Base-by-base conservation (phyloP, 2,329 filamentous ascomycete genomes). In the Fusarium musae region DNA sequence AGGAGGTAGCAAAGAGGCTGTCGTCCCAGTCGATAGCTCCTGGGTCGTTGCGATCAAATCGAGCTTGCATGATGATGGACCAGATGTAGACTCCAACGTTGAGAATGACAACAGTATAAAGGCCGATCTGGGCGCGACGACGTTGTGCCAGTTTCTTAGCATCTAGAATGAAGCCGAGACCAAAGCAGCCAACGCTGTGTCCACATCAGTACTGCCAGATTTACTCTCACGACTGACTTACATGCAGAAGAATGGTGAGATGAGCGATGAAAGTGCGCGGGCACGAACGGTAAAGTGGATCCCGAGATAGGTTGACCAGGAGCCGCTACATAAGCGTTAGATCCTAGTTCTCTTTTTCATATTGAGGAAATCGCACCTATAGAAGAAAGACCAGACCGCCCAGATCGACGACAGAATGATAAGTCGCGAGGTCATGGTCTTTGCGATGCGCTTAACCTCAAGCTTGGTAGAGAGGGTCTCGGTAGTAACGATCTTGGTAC, bases 161-260 rank as follows among this genome's bases (percentile, higher is more conserved):
- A 13, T 67, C 65, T 4, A 67, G 63, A 8, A 67, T 67, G 15
- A 67, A 67, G 1, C 65, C 65, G 0, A 67, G 54, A 3, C 65
- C 65, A 16, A 67, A 67, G 1, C 65, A 67, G 2, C 65, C 65
- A 16, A 67, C 34, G 21, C 65, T 67, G 0, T 0, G 1, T 6
- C 6, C 3, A 12, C 1, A 17, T 23, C 3, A 32, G 30, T 21
- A 30, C 28, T 23, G 12, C 0, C 4, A 3, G 1, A 5, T 10
- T 10, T 4, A 6, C 0, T 4, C 1, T 0, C 6, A 3, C 1
- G 1, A 0, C 0, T 0, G 11, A 66, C 64, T 61, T 52, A 67
- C 65, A 67, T 67, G 65, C 65, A 67, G 8, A 67, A 67, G 30
- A 67, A 67, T 1, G 65, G 65, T 1, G 65, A 67, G n/a, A 67